A percentile compares a stretch with the other conserved stretches of the same genome.
phyloP scores from a whole-genome alignment of 148 eudicot genomes.

The Cornus suecica region DNA sequence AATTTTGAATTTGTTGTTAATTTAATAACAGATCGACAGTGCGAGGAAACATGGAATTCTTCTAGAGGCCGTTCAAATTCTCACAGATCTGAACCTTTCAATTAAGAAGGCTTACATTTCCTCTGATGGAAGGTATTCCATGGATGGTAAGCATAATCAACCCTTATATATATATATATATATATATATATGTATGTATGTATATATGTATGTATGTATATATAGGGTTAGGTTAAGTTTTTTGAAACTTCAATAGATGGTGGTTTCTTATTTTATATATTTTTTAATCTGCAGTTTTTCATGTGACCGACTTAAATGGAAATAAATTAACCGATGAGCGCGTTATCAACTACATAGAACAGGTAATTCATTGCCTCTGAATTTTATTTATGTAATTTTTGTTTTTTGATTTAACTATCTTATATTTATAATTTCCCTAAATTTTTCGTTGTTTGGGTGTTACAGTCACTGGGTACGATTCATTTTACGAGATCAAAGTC shows the following conservation, averaged over 20 bases:
- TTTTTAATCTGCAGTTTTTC: conserved; percentile 70
- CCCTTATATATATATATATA: background rate
- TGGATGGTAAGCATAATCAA: conserved; percentile 64
- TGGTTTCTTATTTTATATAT: conserved; percentile 1
- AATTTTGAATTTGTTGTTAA: background rate
- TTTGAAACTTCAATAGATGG: background rate
- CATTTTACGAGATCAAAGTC: conserved; percentile 40
- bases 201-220: no score
- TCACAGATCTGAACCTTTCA: conserved; percentile 81
- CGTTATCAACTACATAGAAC: conserved; percentile 75
- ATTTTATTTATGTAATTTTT: background rate
- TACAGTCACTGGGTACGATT: conserved; percentile 78
- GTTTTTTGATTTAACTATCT: no score
- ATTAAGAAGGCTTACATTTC: conserved; percentile 84
- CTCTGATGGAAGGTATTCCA: conserved; percentile 92
- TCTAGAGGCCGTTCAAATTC: conserved; percentile 88
- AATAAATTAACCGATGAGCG: conserved; percentile 72
- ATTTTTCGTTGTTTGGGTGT: background rate
- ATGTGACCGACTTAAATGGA: conserved; percentile 83
- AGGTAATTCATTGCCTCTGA: conserved; percentile 39
- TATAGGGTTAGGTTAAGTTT: no score
- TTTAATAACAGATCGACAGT: conserved; percentile 59
- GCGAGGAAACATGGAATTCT: conserved; percentile 88
- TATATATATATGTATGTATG: no score
- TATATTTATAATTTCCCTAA: background rate